A percentile compares a stretch with the other conserved stretches of the same genome.
These are phyloP conservation scores for Metarhizium humberi DNA, from an alignment of 2,329 filamentous ascomycete genomes.

Conservation along the genomic window DNA sequence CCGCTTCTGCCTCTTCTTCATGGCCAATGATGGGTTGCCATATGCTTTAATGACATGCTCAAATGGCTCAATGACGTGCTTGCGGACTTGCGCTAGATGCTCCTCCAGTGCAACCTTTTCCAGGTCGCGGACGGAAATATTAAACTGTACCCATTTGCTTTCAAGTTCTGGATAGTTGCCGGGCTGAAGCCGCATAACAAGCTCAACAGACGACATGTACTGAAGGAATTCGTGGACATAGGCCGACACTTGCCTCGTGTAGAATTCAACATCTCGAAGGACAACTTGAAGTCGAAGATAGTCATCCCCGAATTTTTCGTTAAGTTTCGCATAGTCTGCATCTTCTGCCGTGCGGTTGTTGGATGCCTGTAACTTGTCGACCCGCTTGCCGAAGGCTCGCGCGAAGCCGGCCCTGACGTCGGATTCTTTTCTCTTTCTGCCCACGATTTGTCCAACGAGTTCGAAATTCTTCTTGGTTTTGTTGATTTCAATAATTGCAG, in stretches of 20 bases:
- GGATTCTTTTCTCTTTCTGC: constrained; percentile 77
- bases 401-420: constrained; percentile 78
- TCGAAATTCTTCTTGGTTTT: constrained; percentile 93
- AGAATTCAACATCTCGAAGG: constrained; percentile 86
- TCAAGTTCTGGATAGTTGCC: constrained; percentile 76
- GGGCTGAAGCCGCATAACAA: constrained; percentile 63
- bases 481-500: constrained; percentile 78
- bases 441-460: constrained; percentile 80
- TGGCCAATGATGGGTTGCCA: constrained; percentile 74
- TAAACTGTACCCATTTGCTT: constrained; percentile 90
- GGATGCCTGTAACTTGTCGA: constrained; percentile 70
- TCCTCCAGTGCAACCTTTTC: constrained; percentile 74
- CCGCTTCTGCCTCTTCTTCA: constrained; percentile 93
- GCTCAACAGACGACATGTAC: constrained; percentile 73
- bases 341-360: constrained; percentile 61
- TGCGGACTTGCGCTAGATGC: constrained; percentile 65
- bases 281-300: constrained; percentile 89
- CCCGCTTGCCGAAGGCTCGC: constrained; percentile 81
- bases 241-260: constrained; percentile 70
- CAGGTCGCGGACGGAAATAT: constrained; percentile 77
- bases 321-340: constrained; percentile 66
- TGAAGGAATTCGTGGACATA: constrained; percentile 75
- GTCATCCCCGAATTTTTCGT: constrained; percentile 84
- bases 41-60: constrained; percentile 70
- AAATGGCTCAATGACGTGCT: constrained; percentile 78